Evolutionary conservation across 2,329 filamentous ascomycete genomes (phyloP).

Genomic region (Sporothrix brasiliensis): DNA sequence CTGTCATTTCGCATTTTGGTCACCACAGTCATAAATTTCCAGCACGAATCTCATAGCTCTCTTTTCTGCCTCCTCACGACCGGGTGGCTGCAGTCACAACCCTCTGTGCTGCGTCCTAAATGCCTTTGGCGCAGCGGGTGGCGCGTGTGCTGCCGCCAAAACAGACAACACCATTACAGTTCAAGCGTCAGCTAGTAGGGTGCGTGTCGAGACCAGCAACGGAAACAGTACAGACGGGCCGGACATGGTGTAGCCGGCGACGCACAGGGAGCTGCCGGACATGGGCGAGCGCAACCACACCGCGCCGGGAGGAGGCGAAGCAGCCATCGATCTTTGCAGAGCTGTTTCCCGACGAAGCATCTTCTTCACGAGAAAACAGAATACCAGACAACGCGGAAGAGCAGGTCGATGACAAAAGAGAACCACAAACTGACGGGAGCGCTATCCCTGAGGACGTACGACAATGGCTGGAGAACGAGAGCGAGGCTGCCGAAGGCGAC

Average conservation of each 20-base stretch:
- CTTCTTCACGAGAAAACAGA: neutral
- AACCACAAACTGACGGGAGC: neutral
- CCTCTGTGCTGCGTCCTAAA: neutral
- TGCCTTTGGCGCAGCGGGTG: slow-evolving; percentile 29
- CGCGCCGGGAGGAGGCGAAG: neutral
- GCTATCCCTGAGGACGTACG: slow-evolving; percentile 28
- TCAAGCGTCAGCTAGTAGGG: neutral
- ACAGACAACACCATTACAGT: neutral
- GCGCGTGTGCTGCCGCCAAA: slow-evolving; percentile 23
- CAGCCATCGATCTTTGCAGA: slow-evolving; percentile 34
- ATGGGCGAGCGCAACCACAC: neutral
- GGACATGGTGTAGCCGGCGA: neutral
- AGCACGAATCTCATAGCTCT: neutral
- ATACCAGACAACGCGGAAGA: neutral
- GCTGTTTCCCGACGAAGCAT: slow-evolving; percentile 33
- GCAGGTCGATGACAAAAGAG: neutral
- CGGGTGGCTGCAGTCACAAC: neutral
- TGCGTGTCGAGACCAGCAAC: neutral
- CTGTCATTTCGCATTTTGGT: neutral
- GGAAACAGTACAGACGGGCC: neutral
- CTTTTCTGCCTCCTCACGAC: neutral
- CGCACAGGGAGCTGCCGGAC: neutral
- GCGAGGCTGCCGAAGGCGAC: neutral
- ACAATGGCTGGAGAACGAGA: slow-evolving; percentile 31
- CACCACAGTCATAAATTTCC: neutral